Conservation (phyloP, 2,329 filamentous ascomycete species). For the Tolypocladium pustulatum region DNA sequence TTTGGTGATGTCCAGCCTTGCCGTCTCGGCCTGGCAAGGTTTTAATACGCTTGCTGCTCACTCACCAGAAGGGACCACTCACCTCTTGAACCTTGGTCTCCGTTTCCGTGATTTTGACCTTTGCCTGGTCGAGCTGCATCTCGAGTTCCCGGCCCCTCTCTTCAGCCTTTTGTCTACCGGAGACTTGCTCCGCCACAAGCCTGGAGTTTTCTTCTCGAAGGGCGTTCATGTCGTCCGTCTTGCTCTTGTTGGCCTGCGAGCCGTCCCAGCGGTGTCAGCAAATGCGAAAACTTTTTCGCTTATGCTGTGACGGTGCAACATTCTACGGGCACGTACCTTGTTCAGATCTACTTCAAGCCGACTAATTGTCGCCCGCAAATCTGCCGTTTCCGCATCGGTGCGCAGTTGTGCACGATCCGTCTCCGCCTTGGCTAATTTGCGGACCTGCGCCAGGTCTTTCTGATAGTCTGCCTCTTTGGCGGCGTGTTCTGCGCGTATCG, state of each 20-base stretch:
- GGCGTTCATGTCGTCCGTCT: slow-evolving; percentile 47
- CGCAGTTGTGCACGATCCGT: slow-evolving; percentile 35
- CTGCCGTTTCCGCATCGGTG: slow-evolving; percentile 51
- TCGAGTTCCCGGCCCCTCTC: slow-evolving; percentile 14
- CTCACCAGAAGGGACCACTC: slow-evolving; percentile 1
- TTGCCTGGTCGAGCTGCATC: slow-evolving; percentile 13
- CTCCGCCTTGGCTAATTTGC: slow-evolving; percentile 38
- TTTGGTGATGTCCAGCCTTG: slow-evolving; percentile 37
- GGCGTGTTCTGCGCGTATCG: slow-evolving; percentile 7
- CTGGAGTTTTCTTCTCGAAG: slow-evolving; percentile 29
- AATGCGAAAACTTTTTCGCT: not conserved
- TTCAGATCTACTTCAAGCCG: slow-evolving; percentile 52
- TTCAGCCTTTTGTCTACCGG: slow-evolving; percentile 13
- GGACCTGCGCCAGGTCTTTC: slow-evolving; percentile 31
- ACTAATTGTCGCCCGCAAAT: slow-evolving; percentile 49
- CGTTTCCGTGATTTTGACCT: slow-evolving; percentile 9
- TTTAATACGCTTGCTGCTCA: not conserved
- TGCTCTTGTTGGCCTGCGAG: slow-evolving; percentile 46
- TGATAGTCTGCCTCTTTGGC: slow-evolving; percentile 17
- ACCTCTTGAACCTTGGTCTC: slow-evolving; percentile 15
- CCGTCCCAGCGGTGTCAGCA: not conserved
- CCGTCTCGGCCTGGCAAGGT: slow-evolving; percentile 17
- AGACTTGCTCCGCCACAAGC: slow-evolving; percentile 26
- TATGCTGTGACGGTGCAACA: not conserved
- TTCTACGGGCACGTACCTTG: slow-evolving; percentile 31